phyloP scores from a whole-genome alignment of 257 asterid genomes.

The Scutellaria galericulata region DNA sequence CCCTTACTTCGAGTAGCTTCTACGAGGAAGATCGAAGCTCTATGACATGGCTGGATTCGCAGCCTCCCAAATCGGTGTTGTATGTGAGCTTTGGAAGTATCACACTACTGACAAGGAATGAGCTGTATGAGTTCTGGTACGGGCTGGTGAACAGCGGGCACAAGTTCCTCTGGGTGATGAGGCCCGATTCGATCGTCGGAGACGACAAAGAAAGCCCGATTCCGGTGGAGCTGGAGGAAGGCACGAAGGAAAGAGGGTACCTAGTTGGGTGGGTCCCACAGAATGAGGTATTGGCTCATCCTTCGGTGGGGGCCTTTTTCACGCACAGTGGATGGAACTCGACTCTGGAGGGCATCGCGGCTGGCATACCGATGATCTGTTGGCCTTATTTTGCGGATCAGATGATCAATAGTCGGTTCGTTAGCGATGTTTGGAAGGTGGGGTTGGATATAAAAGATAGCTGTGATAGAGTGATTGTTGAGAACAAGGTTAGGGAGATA shows the following conservation, averaged over 20 bases:
- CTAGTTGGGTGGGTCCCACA: slow-evolving; percentile 63
- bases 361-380: slow-evolving; percentile 60
- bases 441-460: slow-evolving; percentile 69
- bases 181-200: slow-evolving; percentile 51
- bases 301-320: slow-evolving; percentile 44
- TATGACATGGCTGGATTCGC: slow-evolving; percentile 53
- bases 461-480: slow-evolving; percentile 48
- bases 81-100: slow-evolving; percentile 68
- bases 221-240: slow-evolving; percentile 41
- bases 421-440: slow-evolving; percentile 54
- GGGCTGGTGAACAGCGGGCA: slow-evolving; percentile 55
- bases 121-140: slow-evolving; percentile 57
- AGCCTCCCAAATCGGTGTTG: slow-evolving; percentile 48
- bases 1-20: slow-evolving; percentile 45
- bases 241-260: slow-evolving; percentile 45
- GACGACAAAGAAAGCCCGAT: slow-evolving; percentile 21
- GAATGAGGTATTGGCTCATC: slow-evolving; percentile 55
- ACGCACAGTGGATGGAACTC: slow-evolving; percentile 72
- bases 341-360: slow-evolving; percentile 47
- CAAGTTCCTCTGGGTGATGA: slow-evolving; percentile 57
- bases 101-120: slow-evolving; percentile 36
- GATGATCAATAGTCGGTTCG: slow-evolving; percentile 58
- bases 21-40: slow-evolving; percentile 57
- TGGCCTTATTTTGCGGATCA: slow-evolving; percentile 63
- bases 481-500: slow-evolving; percentile 54